Percentiles rank a stretch among this genome's conserved stretches.
These are phyloP conservation scores for Tetrahymena thermophila DNA, from an alignment of 73 alveolate species.

Conservation along the genomic window DNA sequence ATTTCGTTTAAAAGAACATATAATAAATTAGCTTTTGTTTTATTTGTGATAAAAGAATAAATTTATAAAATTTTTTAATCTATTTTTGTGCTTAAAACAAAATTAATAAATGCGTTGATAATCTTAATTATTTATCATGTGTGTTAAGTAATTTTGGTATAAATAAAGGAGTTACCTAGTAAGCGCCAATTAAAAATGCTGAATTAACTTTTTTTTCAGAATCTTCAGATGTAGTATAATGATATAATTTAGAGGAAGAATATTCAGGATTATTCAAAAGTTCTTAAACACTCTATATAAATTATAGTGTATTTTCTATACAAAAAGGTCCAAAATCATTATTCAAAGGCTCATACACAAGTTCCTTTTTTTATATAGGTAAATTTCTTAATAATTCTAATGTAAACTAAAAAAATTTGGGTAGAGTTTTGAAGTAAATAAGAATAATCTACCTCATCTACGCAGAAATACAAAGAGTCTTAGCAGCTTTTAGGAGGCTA, in stretches of 20 bases:
- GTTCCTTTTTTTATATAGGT: conserved; percentile 39
- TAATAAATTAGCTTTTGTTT: no score
- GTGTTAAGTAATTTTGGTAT: background rate
- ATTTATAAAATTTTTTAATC: background rate
- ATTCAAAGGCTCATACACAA: conserved; percentile 88
- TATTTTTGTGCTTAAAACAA: background rate
- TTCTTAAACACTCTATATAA: conserved; percentile 71
- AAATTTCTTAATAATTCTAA: background rate
- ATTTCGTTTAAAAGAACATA: background rate
- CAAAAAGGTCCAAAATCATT: conserved; percentile 93
- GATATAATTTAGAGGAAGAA: conserved; percentile 65
- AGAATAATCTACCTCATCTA: conserved; percentile 47
- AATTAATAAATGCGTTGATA: background rate
- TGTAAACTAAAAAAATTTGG: background rate
- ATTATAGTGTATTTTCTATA: conserved; percentile 69
- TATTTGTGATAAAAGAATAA: background rate
- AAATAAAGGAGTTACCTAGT: conserved; percentile 41
- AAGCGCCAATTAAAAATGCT: conserved; percentile 89
- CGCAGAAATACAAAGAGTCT: conserved; percentile 80
- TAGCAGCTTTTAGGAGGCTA: conserved; percentile 66
- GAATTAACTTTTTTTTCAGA: conserved; percentile 85
- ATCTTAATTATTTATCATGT: background rate
- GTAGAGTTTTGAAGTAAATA: no score
- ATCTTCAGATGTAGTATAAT: conserved; percentile 65
- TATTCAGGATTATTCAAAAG: conserved; percentile 53